Conservation (phyloP, 805 yeast genomes). For the Candida corydali region DNA sequence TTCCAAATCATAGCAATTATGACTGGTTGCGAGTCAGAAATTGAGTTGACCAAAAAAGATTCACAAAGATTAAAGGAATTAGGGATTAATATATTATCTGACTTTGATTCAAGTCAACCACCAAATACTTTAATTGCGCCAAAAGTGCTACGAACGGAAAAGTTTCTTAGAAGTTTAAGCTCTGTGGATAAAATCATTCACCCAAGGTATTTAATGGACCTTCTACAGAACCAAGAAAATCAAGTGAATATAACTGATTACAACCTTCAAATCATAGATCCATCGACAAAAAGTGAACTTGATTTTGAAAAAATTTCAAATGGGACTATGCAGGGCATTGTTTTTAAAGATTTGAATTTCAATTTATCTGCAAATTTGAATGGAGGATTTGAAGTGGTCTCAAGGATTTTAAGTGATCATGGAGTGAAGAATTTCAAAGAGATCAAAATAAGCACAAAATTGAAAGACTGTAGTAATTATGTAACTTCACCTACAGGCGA, state of each 20-base stretch:
- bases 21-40: conserved; percentile 60
- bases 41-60: conserved; percentile 40
- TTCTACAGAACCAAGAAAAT: conserved; percentile 23
- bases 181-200: conserved; percentile 49
- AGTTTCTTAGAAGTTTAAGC: conserved; percentile 70
- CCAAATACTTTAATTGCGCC: conserved; percentile 67
- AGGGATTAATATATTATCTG: conserved; percentile 55
- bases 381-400: conserved; percentile 56
- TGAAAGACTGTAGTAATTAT: background rate
- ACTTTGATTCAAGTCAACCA: conserved; percentile 34
- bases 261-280: conserved; percentile 28
- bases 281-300: conserved; percentile 22
- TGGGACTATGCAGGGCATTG: conserved; percentile 18
- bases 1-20: conserved; percentile 47
- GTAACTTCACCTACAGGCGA: background rate
- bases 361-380: conserved; percentile 54
- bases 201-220: conserved; percentile 50
- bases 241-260: conserved; percentile 23
- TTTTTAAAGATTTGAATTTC: conserved; percentile 49
- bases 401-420: conserved; percentile 56
- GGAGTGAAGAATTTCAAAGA: conserved; percentile 39
- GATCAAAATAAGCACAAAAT: conserved; percentile 14
- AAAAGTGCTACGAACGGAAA: conserved; percentile 77
- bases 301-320: conserved; percentile 10
- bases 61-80: conserved; percentile 34